These are phyloP conservation scores for Lavandula angustifolia DNA, from an alignment of 257 asterid species.

Conservation along the genomic window DNA sequence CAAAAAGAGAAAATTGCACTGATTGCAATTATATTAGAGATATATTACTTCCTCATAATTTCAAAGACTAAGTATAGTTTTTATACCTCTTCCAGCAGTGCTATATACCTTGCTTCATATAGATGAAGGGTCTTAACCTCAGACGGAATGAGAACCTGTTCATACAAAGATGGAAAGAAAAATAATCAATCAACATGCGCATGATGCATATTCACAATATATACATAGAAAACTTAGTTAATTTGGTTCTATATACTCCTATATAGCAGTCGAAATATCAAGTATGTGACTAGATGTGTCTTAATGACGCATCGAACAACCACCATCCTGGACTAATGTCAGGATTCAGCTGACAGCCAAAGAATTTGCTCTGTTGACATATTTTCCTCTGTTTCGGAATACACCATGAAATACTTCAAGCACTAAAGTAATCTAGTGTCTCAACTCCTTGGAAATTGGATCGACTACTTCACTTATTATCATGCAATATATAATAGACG, in stretches of 20 bases:
- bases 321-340: neutral
- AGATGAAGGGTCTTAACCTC: slow-evolving; percentile 74
- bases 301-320: neutral
- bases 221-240: neutral
- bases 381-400: neutral
- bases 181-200: slow-evolving; percentile 14
- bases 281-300: neutral
- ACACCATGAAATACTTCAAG: slow-evolving; percentile 2
- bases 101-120: slow-evolving; percentile 82
- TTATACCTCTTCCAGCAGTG: slow-evolving; percentile 76
- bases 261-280: neutral
- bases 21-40: no score
- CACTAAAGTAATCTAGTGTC: slow-evolving; percentile 4
- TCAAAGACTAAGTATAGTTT: neutral
- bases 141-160: slow-evolving; percentile 75
- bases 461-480: neutral
- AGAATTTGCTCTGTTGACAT: neutral
- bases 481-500: neutral
- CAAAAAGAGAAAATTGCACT: no score
- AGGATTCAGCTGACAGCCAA: neutral
- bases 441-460: neutral
- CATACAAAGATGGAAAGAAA: slow-evolving; percentile 32
- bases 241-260: neutral
- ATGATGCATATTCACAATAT: slow-evolving; percentile 12
- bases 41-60: no score